Evolutionary conservation across 139 green algal genomes (phyloP).

Genomic region (Tetraselmis chui): DNA sequence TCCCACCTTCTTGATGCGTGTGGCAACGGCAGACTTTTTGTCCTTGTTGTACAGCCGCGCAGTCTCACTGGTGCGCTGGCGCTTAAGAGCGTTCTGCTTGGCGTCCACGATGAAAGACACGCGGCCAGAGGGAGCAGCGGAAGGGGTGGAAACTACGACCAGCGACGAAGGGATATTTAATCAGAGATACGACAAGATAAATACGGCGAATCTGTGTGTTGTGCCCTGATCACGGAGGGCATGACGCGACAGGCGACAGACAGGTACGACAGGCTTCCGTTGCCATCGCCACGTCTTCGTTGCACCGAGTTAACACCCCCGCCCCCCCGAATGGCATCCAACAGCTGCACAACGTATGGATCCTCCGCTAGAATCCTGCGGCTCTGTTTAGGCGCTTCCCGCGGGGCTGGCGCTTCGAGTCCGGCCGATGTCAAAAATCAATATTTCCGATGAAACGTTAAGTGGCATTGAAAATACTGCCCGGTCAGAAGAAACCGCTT

Average conservation of each 20-base stretch:
- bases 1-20: constrained; percentile 14
- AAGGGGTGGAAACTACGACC: neutral
- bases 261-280: too few relatives aligned
- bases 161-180: too few relatives aligned
- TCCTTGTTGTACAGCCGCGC: constrained; percentile 15
- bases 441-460: too few relatives aligned
- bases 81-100: constrained; percentile 4
- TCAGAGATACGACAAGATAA: too few relatives aligned
- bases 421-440: too few relatives aligned
- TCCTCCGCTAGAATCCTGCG: neutral
- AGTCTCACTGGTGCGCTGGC: neutral
- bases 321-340: too few relatives aligned
- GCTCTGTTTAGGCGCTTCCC: neutral
- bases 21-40: constrained; percentile 7
- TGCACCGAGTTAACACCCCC: too few relatives aligned
- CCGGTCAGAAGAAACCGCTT: neutral
- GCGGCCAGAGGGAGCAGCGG: neutral
- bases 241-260: too few relatives aligned
- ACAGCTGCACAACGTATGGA: neutral
- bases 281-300: too few relatives aligned
- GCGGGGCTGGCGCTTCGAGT: too few relatives aligned
- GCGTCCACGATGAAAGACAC: neutral
- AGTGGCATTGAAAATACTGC: neutral
- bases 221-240: too few relatives aligned
- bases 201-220: too few relatives aligned